phyloP scores from a whole-genome alignment of 148 eudicot species.

The Cornus florida region DNA sequence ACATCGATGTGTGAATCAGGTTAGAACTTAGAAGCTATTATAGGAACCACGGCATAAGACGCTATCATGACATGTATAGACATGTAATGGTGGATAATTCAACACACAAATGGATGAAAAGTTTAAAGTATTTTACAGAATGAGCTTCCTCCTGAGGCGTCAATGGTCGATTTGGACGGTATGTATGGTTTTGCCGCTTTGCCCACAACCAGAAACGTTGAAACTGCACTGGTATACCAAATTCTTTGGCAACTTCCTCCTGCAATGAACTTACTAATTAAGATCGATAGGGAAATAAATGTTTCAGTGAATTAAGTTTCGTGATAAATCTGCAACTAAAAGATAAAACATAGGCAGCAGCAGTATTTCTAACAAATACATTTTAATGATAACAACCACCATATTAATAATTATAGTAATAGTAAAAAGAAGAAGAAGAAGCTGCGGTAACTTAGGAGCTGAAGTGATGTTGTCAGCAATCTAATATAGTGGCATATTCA shows the following conservation, averaged over 20 bases:
- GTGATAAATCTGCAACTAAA: not conserved
- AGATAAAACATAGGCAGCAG: too few species aligned
- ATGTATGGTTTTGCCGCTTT: conserved; percentile 90
- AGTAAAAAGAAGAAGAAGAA: not conserved
- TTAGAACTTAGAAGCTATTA: too few species aligned
- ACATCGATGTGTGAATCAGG: too few species aligned
- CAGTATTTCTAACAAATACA: not conserved
- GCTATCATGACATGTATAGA: not conserved
- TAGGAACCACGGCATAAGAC: too few species aligned
- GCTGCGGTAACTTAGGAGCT: not conserved
- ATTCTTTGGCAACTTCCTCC: conserved; percentile 94
- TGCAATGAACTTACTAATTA: conserved; percentile 20
- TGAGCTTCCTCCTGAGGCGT: conserved; percentile 70
- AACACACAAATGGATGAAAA: not conserved
- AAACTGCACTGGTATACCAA: conserved; percentile 84
- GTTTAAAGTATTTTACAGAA: conserved; percentile 43
- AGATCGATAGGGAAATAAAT: not conserved
- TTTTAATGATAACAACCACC: too few species aligned
- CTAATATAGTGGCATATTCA: not conserved
- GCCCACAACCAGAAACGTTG: conserved; percentile 98
- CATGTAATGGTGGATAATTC: not conserved
- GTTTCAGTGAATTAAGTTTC: not conserved
- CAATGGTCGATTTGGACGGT: conserved; percentile 93
- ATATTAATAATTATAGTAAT: too few species aligned
- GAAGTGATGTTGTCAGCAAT: not conserved